Evolutionary conservation across 2,329 filamentous ascomycete species (phyloP).

Genomic region (Geosmithia flava): DNA sequence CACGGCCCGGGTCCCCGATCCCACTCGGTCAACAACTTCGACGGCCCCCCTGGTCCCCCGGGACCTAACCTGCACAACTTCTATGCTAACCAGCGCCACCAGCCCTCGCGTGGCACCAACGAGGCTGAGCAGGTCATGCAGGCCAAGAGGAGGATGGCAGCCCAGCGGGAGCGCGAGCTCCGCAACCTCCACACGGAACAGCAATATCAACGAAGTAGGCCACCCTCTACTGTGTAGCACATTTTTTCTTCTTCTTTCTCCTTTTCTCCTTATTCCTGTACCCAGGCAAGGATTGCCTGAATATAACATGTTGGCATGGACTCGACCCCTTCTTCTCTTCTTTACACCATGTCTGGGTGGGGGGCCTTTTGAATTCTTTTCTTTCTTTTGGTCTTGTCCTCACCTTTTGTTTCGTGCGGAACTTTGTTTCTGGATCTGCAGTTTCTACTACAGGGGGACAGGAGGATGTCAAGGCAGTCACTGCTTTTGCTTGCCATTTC

Average conservation of each 20-base stretch:
- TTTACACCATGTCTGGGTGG: neutral
- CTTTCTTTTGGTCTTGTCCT: neutral
- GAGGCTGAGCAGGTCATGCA: conserved; percentile 98
- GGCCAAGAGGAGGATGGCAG: conserved; percentile 97
- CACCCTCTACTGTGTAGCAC: conserved; percentile 62
- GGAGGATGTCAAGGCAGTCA: neutral
- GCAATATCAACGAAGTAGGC: conserved; percentile 99
- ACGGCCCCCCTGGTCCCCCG: conserved; percentile 54
- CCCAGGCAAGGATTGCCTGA: neutral
- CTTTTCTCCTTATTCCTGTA: neutral
- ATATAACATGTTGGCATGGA: neutral
- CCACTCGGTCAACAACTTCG: conserved; percentile 77
- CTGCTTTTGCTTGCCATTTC: conserved; percentile 2
- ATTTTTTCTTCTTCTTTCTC: neutral
- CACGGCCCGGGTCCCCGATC: conserved; percentile 56
- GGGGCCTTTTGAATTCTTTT: neutral
- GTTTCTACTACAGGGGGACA: neutral
- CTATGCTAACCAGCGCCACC: conserved; percentile 88
- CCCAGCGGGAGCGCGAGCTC: conserved; percentile 96
- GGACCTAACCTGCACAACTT: conserved; percentile 79
- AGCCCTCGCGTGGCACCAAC: conserved; percentile 67
- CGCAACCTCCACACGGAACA: conserved; percentile 99
- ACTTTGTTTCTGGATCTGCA: neutral
- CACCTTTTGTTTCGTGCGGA: neutral
- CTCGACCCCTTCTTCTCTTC: neutral